These are phyloP conservation scores for Alternaria triticimaculans DNA, from an alignment of 2,329 filamentous ascomycete species.

Conservation along the genomic window DNA sequence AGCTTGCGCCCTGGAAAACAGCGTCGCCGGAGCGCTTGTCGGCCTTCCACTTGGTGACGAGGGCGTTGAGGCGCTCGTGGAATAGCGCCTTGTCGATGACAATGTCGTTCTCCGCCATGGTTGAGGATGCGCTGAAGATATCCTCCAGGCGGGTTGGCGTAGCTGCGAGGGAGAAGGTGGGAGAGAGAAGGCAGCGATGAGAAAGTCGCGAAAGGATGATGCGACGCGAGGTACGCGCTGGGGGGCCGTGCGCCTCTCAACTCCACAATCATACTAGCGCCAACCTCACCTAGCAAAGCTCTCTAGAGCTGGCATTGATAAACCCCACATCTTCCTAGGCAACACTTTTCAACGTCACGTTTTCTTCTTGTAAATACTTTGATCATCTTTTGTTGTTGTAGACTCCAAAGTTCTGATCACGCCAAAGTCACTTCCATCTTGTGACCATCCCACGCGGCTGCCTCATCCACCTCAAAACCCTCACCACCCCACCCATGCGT, in stretches of 20 bases:
- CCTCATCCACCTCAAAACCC: conserved; percentile 4
- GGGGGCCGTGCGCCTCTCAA: conserved; percentile 15
- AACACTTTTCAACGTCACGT: background rate
- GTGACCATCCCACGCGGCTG: conserved; percentile 23
- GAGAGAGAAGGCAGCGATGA: conserved; percentile 21
- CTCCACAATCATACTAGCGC: conserved; percentile 4
- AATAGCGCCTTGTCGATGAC: conserved; percentile 94
- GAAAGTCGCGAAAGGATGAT: conserved; percentile 32
- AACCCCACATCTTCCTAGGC: background rate
- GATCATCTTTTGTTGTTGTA: background rate
- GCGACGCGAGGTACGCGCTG: conserved; percentile 33
- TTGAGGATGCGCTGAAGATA: conserved; percentile 33
- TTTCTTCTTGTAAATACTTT: background rate
- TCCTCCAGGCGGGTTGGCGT: conserved; percentile 26
- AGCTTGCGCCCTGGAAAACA: conserved; percentile 83
- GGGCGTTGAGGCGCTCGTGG: conserved; percentile 87
- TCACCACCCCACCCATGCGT: conserved; percentile 19
- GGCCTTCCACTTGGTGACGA: conserved; percentile 92
- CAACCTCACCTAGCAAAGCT: background rate
- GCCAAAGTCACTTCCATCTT: background rate
- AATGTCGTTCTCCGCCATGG: conserved; percentile 71
- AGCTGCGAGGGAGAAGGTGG: conserved; percentile 13
- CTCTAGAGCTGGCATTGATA: background rate
- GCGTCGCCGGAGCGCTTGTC: conserved; percentile 89
- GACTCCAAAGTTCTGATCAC: background rate